Evolutionary conservation across 805 yeast species (phyloP).

Genomic region (Nakazawaea holstii): DNA sequence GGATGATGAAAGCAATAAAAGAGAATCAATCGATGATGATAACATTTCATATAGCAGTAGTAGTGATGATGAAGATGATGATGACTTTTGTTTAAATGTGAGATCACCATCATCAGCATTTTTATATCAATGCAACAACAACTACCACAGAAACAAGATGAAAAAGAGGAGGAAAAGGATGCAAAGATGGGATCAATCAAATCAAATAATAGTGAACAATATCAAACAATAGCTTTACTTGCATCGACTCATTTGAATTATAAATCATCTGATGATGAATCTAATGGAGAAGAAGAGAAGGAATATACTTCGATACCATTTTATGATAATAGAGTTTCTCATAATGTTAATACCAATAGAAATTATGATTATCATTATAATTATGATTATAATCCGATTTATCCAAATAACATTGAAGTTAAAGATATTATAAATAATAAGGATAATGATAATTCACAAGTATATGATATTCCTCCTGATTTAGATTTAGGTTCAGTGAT

Average conservation of each 20-base stretch:
- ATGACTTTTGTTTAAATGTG: slow-evolving; percentile 57
- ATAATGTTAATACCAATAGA: slow-evolving; percentile 64
- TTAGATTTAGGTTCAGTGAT: slow-evolving; percentile 21
- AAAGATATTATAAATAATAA: slow-evolving; percentile 1
- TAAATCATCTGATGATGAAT: slow-evolving; percentile 52
- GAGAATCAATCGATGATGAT: slow-evolving; percentile 14
- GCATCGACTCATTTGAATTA: slow-evolving; percentile 86
- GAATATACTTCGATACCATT: slow-evolving; percentile 16
- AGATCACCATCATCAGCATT: slow-evolving; percentile 27
- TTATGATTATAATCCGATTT: slow-evolving; percentile 69
- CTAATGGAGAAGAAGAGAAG: slow-evolving; percentile 44
- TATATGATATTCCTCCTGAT: slow-evolving; percentile 35
- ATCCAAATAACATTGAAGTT: slow-evolving; percentile 42
- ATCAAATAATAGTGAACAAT: slow-evolving; percentile 16
- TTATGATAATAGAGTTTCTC: slow-evolving; percentile 54
- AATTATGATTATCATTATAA: slow-evolving; percentile 69
- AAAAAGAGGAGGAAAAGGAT: no score
- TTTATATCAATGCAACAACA: slow-evolving; percentile 14
- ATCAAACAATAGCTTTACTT: slow-evolving; percentile 62
- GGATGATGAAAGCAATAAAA: slow-evolving; percentile 23
- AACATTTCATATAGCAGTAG: slow-evolving; percentile 23
- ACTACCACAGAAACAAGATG: background rate
- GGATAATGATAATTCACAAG: slow-evolving; percentile 19
- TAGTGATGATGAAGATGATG: slow-evolving; percentile 39
- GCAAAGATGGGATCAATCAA: slow-evolving; percentile 21